Base-by-base conservation (phyloP, 192 early-diverging fungal species). In the Backusella macrospora region DNA sequence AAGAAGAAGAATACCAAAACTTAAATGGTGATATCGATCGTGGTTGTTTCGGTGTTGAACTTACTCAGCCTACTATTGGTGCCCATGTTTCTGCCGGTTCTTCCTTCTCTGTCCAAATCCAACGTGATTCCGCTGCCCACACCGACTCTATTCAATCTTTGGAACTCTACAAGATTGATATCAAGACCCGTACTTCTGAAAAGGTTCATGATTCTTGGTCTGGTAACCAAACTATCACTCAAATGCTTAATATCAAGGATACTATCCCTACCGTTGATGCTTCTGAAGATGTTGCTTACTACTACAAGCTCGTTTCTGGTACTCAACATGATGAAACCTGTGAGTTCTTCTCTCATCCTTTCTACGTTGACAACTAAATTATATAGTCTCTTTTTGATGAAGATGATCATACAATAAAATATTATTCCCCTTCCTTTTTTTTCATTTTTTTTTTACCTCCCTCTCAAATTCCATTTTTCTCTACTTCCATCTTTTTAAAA, bases 61-160 rank as follows among this genome's bases (percentile, higher is more conserved):
- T 79, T 26, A 38, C 46, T 37, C 39, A 46, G 6, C 78, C 78
- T 23, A 4, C 48, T 15, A 13, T 65, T 47, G 78, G 65, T 40
- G 42, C 59, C 34, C 70, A 75, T 21, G 44, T 67, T 10, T 48
- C 66, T n/a, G 16, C 73, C 34, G 45, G 55, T 29, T 38, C 34
- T 5, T 14, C 18, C 13, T 72, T 68, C 65, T 23, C 64, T 59
- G 70, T 79, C 62, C 70, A 71, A 40, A 71, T 79, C 55, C 73
- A 75, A 37, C 78, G 78, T 65, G 78, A 80, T 62, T 80, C 78
- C 46, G 69, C 78, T 68, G 71, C 78, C 16, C 78, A 75, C 18
- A 44, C 75, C 18, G 78, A 80, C 16, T 46, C 46, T 42, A 48
- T 73, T 46, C 72, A 67, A 18, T 59, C 70, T 14, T 40, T 80